Conservation (phyloP, 805 yeast species). For the Candida patagonica region DNA sequence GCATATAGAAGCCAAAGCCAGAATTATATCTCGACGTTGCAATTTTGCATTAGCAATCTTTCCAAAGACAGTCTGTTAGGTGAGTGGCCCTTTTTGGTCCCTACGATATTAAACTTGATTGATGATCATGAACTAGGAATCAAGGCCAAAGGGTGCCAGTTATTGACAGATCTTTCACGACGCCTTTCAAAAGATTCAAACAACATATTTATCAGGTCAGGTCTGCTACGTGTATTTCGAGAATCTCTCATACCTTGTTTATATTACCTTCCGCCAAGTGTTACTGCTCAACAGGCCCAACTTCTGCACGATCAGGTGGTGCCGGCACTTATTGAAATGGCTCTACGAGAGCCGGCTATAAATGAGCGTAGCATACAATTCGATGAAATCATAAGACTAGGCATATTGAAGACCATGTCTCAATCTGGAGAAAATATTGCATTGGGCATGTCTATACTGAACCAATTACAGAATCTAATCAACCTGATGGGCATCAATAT, state of each 20-base stretch:
- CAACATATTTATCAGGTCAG: conserved; percentile 14
- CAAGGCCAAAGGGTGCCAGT: conserved; percentile 19
- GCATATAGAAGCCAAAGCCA: conserved; percentile 9
- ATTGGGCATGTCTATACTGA: conserved; percentile 13
- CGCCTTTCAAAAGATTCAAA: conserved; percentile 2
- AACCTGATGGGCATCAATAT: conserved; percentile 13
- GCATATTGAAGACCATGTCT: conserved; percentile 20
- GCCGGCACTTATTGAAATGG: conserved; percentile 36
- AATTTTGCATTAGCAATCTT: conserved; percentile 3
- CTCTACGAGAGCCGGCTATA: conserved; percentile 4
- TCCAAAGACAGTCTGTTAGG: neutral
- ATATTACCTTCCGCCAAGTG: conserved; percentile 27
- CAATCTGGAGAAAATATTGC: conserved; percentile 18
- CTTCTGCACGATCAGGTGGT: conserved; percentile 27
- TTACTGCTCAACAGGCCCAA: conserved; percentile 12
- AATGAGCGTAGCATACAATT: conserved; percentile 15
- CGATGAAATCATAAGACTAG: conserved; percentile 22
- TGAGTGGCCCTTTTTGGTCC: conserved; percentile 26
- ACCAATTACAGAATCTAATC: conserved; percentile 10
- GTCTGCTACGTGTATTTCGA: conserved; percentile 24
- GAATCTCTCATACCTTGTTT: conserved; percentile 22
- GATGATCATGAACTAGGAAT: conserved; percentile 22
- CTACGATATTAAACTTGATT: conserved; percentile 22
- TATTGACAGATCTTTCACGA: conserved; percentile 10
- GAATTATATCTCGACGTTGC: conserved; percentile 2